These are phyloP conservation scores for Fusarium mangiferae DNA, from an alignment of 2,329 filamentous ascomycete genomes.

Conservation along the genomic window DNA sequence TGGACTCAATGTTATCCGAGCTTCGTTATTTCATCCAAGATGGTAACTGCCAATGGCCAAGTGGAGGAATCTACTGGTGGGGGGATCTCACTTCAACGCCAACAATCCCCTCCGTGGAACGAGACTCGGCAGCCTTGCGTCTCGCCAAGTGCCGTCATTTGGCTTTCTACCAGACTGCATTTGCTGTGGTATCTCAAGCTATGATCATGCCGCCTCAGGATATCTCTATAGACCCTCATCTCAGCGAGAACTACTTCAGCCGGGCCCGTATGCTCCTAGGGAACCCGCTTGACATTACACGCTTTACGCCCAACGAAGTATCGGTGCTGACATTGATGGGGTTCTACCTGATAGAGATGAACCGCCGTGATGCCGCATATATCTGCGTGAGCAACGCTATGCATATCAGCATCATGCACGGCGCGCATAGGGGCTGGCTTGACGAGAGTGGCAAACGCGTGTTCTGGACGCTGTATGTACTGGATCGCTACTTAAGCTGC, in stretches of 20 bases:
- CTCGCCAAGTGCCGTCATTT: constrained; percentile 50
- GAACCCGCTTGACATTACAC: constrained; percentile 58
- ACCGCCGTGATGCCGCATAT: constrained; percentile 60
- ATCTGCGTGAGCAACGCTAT: constrained; percentile 59
- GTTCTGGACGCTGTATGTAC: constrained; percentile 64
- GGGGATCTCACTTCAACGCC: constrained; percentile 52
- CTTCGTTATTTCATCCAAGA: constrained; percentile 59
- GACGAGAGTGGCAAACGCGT: constrained; percentile 58
- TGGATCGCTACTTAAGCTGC: constrained; percentile 61
- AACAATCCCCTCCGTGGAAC: constrained; percentile 34
- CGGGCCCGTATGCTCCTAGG: constrained; percentile 56
- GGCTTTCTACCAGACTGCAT: constrained; percentile 58
- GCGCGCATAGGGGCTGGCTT: constrained; percentile 57
- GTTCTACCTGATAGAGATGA: constrained; percentile 61
- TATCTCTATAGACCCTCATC: constrained; percentile 42
- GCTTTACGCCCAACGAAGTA: constrained; percentile 55
- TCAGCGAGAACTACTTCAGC: constrained; percentile 58
- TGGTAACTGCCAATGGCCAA: constrained; percentile 53
- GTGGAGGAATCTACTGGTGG: constrained; percentile 62
- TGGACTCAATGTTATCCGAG: constrained; percentile 52
- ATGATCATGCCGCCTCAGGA: constrained; percentile 28
- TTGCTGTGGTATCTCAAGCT: constrained; percentile 54
- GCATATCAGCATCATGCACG: constrained; percentile 60
- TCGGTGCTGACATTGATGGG: constrained; percentile 59
- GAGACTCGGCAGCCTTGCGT: constrained; percentile 30